Conservation (phyloP, 176 grass and related monocot species). For the Olyra latifolia region DNA sequence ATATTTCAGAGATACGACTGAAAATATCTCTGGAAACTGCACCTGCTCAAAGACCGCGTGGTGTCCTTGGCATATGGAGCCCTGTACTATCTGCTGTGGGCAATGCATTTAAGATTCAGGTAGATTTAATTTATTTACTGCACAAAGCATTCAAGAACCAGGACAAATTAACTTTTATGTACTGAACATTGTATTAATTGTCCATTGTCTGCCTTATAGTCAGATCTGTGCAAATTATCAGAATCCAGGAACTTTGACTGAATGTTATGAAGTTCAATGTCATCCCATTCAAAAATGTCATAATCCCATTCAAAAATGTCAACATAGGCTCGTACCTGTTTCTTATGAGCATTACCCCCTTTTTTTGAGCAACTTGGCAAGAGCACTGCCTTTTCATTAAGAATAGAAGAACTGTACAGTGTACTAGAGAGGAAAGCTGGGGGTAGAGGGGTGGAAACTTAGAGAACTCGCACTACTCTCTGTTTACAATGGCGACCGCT, state of each 20-base stretch:
- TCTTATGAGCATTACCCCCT: background rate
- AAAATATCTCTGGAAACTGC: conserved; percentile 98
- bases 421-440: too few relatives aligned
- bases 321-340: background rate
- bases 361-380: too few relatives aligned
- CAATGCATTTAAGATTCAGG: conserved; percentile 99
- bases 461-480: too few relatives aligned
- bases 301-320: background rate
- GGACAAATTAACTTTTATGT: conserved; percentile 2
- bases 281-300: background rate
- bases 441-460: too few relatives aligned
- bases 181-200: background rate
- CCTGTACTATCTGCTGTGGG: conserved; percentile 92
- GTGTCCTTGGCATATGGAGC: conserved; percentile 95
- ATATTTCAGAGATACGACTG: conserved; percentile 92
- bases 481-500: too few relatives aligned
- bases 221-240: background rate
- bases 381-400: too few relatives aligned
- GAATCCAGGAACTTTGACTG: conserved; percentile 3
- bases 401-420: too few relatives aligned
- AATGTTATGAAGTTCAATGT: background rate
- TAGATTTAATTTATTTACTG: conserved; percentile 31
- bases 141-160: conserved; percentile 7
- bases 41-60: conserved; percentile 85
- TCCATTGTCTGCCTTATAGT: background rate